These are phyloP conservation scores for Sphagnum tenellum DNA, from an alignment of 225 moss, liverwort and hornwort species.

Conservation along the genomic window DNA sequence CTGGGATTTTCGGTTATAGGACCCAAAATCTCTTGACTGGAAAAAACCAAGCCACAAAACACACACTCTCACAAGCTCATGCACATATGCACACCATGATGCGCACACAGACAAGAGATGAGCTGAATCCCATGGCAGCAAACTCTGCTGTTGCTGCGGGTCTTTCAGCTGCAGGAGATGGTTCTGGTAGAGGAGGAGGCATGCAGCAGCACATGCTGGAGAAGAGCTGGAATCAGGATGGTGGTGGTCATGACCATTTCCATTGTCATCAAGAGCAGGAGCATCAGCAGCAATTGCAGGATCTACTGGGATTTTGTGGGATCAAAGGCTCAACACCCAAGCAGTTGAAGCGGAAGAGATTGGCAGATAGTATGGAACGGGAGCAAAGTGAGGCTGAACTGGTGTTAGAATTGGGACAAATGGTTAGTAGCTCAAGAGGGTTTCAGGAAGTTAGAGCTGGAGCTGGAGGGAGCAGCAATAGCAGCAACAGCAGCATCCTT, in stretches of 20 bases:
- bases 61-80: too few relatives aligned
- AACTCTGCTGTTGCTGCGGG: too few relatives aligned
- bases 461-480: slow-evolving; percentile 14
- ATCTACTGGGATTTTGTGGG: not conserved
- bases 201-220: slow-evolving; percentile 33
- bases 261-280: slow-evolving; percentile 7
- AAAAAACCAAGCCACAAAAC: too few relatives aligned
- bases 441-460: slow-evolving; percentile 1
- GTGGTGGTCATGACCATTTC: slow-evolving; percentile 23
- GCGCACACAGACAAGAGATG: too few relatives aligned
- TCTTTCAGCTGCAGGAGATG: too few relatives aligned
- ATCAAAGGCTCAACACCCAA: slow-evolving; percentile 39
- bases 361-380: slow-evolving; percentile 11
- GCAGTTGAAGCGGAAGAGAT: slow-evolving; percentile 71
- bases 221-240: slow-evolving; percentile 55
- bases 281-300: slow-evolving; percentile 15
- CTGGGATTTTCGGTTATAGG: too few relatives aligned
- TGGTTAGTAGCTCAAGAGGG: slow-evolving; percentile 28
- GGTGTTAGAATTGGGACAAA: slow-evolving; percentile 33
- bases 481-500: not conserved
- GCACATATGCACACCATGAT: too few relatives aligned
- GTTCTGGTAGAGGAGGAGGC: too few relatives aligned
- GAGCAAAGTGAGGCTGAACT: slow-evolving; percentile 25
- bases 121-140: too few relatives aligned
- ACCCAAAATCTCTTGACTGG: too few relatives aligned